phyloP scores from a whole-genome alignment of 495 filamentous ascomycete species.

The Acidomyces sp. region DNA sequence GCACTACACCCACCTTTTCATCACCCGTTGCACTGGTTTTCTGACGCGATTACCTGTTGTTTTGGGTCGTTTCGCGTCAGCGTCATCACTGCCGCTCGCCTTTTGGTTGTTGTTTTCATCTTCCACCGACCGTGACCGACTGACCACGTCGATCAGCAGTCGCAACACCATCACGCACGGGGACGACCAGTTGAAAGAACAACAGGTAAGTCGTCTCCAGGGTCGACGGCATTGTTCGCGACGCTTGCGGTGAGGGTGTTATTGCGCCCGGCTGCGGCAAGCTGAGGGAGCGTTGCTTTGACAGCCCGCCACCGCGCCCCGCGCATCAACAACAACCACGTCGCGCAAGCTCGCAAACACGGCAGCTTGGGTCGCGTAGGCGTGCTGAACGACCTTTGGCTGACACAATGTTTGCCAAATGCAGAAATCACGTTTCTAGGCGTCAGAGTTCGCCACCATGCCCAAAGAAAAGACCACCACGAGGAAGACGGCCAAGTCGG shows the following conservation, averaged over 20 bases:
- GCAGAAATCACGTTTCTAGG: conserved; percentile 12
- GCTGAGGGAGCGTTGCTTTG: neutral
- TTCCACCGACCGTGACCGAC: no score
- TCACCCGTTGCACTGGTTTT: no score
- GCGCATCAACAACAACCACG: conserved; percentile 1
- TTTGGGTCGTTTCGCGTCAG: neutral
- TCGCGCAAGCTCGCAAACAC: conserved; percentile 2
- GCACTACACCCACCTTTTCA: no score
- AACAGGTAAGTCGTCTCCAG: neutral
- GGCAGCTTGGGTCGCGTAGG: neutral
- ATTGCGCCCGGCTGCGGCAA: conserved; percentile 5
- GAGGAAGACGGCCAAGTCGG: conserved; percentile 41
- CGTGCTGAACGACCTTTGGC: neutral
- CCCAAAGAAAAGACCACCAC: conserved; percentile 57
- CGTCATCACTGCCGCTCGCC: neutral
- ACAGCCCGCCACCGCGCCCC: neutral
- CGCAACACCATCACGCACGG: neutral
- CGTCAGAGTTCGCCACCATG: conserved; percentile 46
- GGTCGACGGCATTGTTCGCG: neutral
- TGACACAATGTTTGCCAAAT: conserved; percentile 3
- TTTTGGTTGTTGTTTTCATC: no score
- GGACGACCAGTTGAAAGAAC: neutral
- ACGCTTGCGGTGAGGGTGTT: neutral
- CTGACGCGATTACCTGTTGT: no score
- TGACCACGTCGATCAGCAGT: neutral